phyloP scores from a whole-genome alignment of 306 rosid species.

The Sindora glabra region DNA sequence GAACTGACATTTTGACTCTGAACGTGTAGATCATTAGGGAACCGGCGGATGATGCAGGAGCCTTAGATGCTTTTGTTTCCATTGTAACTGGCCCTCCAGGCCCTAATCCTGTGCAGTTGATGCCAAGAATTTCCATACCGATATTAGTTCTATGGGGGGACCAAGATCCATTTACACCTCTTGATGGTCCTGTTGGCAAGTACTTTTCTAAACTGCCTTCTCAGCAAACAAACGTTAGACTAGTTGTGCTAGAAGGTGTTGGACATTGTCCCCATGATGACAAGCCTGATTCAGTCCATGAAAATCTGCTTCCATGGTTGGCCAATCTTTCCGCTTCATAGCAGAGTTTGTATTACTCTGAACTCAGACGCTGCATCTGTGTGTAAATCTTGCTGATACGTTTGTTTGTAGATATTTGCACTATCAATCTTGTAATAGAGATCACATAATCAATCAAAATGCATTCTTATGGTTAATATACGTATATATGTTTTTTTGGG shows the following conservation, averaged over 20 bases:
- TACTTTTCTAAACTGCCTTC: constrained; percentile 60
- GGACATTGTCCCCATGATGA: constrained; percentile 98
- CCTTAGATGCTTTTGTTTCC: constrained; percentile 79
- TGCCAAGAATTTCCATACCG: constrained; percentile 65
- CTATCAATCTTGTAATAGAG: background rate
- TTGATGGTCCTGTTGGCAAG: constrained; percentile 92
- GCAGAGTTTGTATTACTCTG: background rate
- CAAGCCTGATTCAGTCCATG: constrained; percentile 69
- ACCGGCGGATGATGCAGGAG: constrained; percentile 70
- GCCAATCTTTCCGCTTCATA: constrained; percentile 44
- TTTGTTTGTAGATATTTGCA: background rate
- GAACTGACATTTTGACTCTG: background rate
- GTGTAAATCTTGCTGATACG: background rate
- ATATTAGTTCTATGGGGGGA: constrained; percentile 81
- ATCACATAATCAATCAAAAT: background rate
- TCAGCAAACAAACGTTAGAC: constrained; percentile 42
- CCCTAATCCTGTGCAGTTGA: constrained; percentile 65
- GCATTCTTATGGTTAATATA: no score
- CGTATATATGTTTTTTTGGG: no score
- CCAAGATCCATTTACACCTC: constrained; percentile 83
- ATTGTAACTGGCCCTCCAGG: constrained; percentile 91
- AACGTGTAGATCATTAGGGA: constrained; percentile 61
- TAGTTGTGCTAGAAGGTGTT: constrained; percentile 63
- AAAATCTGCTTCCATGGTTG: constrained; percentile 79
- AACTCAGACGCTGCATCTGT: background rate